phyloP scores from a whole-genome alignment of 1,284 basidiomycete genomes.

The Microbotryum silenes-acaulis region DNA sequence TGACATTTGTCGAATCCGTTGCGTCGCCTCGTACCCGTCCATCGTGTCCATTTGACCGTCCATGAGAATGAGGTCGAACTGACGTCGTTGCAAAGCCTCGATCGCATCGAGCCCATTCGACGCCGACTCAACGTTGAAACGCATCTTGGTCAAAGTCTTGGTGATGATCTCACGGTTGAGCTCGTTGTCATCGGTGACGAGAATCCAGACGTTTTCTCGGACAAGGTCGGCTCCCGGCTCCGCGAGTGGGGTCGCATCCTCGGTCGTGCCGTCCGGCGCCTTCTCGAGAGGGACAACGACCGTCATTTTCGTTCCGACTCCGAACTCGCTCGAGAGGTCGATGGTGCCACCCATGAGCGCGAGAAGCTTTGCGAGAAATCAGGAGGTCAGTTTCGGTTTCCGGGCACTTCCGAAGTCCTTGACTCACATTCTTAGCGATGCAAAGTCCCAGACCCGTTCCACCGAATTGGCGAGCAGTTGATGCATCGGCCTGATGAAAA shows the following conservation, averaged over 20 bases:
- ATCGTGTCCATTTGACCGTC: conserved; percentile 31
- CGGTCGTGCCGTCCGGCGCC: background rate
- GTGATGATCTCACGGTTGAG: conserved; percentile 31
- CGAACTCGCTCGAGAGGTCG: conserved; percentile 20
- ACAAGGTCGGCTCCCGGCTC: background rate
- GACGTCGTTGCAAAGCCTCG: conserved; percentile 11
- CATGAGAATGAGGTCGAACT: conserved; percentile 31
- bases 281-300: conserved; percentile 28
- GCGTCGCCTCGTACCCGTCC: conserved; percentile 32
- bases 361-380: conserved; percentile 14
- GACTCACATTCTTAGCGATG: too few relatives aligned
- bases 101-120: conserved; percentile 34
- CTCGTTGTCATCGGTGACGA: conserved; percentile 31
- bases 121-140: conserved; percentile 37
- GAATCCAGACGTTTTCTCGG: conserved; percentile 16
- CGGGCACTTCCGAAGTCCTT: background rate
- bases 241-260: background rate
- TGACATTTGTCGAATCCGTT: conserved; percentile 18
- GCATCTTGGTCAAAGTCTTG: conserved; percentile 34
- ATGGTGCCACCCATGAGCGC: conserved; percentile 28
- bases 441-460: conserved; percentile 28
- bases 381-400: background rate
- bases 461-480: conserved; percentile 28
- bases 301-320: conserved; percentile 22
- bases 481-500: conserved; percentile 36